Conservation (phyloP, 805 yeast species). For the Saturnispora sanitii region DNA sequence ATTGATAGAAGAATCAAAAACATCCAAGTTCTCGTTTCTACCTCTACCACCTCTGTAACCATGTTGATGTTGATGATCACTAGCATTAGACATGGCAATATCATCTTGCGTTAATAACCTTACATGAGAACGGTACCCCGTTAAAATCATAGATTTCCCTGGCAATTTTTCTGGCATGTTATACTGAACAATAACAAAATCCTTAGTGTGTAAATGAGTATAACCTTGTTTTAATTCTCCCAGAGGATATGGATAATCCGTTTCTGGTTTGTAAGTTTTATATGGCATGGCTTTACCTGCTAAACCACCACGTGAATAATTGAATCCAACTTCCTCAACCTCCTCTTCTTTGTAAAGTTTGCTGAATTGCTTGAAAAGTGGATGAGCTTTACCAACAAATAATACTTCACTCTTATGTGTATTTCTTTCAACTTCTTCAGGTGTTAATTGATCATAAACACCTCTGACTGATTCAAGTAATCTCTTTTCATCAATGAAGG, state of each 20-base stretch:
- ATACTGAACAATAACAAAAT: constrained; percentile 40
- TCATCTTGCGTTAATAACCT: constrained; percentile 61
- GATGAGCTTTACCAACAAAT: constrained; percentile 55
- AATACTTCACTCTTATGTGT: constrained; percentile 61
- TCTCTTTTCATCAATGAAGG: constrained; percentile 81
- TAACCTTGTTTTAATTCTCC: constrained; percentile 23
- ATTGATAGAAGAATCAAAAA: constrained; percentile 20
- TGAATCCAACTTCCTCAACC: constrained; percentile 33
- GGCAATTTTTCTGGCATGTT: constrained; percentile 47
- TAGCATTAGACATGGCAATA: constrained; percentile 47
- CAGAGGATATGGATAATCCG: constrained; percentile 36
- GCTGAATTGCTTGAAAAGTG: constrained; percentile 33
- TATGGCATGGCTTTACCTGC: constrained; percentile 43
- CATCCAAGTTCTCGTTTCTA: constrained; percentile 19
- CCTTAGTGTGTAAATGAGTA: constrained; percentile 32
- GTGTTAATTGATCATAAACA: constrained; percentile 54
- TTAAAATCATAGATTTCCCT: constrained; percentile 76
- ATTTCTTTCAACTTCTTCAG: constrained; percentile 61
- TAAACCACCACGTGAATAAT: constrained; percentile 42
- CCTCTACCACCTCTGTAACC: constrained; percentile 9
- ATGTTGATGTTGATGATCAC: constrained; percentile 19
- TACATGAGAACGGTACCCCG: constrained; percentile 61
- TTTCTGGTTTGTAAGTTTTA: constrained; percentile 29
- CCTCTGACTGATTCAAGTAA: constrained; percentile 55
- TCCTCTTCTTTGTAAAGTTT: constrained; percentile 36